Conservation (phyloP, 768 basidiomycete species). For the Gautieria morchelliformis region DNA sequence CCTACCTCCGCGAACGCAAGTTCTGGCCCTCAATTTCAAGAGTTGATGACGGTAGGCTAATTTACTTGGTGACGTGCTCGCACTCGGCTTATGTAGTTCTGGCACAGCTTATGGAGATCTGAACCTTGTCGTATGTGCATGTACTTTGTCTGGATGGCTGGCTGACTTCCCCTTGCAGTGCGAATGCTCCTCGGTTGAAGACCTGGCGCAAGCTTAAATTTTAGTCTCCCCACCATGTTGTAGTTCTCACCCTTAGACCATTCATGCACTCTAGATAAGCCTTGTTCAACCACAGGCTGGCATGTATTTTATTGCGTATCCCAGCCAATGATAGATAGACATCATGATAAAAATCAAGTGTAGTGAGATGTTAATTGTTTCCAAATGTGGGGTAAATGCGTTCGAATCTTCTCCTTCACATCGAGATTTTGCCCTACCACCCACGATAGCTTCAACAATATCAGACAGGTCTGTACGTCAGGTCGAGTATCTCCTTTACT, state of each 20-base stretch:
- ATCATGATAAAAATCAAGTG: background rate
- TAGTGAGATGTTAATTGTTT: background rate
- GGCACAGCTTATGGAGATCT: slow-evolving; percentile 79
- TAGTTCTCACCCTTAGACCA: background rate
- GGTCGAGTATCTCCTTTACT: slow-evolving; percentile 30
- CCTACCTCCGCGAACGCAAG: slow-evolving; percentile 78
- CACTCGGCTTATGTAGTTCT: slow-evolving; percentile 6
- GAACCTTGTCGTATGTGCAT: slow-evolving; percentile 67
- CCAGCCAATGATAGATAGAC: background rate
- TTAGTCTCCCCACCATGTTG: background rate
- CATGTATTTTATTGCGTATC: background rate
- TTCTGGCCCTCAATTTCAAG: slow-evolving; percentile 95
- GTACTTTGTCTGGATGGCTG: background rate
- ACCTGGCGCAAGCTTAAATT: slow-evolving; percentile 31
- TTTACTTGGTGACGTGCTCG: background rate
- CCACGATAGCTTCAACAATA: slow-evolving; percentile 41
- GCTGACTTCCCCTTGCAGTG: slow-evolving; percentile 39
- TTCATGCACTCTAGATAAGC: slow-evolving; percentile 17
- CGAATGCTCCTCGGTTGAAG: slow-evolving; percentile 81
- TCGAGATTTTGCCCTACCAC: slow-evolving; percentile 2
- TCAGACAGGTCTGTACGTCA: slow-evolving; percentile 36
- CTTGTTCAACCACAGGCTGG: slow-evolving; percentile 60
- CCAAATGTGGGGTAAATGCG: slow-evolving; percentile 11
- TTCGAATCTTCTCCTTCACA: slow-evolving; percentile 8
- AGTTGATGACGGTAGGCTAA: slow-evolving; percentile 78